Evolutionary conservation across 2,329 filamentous ascomycete species (phyloP), one percentile per base, ranked within the genome.

Genomic region (Apiospora hydei): DNA sequence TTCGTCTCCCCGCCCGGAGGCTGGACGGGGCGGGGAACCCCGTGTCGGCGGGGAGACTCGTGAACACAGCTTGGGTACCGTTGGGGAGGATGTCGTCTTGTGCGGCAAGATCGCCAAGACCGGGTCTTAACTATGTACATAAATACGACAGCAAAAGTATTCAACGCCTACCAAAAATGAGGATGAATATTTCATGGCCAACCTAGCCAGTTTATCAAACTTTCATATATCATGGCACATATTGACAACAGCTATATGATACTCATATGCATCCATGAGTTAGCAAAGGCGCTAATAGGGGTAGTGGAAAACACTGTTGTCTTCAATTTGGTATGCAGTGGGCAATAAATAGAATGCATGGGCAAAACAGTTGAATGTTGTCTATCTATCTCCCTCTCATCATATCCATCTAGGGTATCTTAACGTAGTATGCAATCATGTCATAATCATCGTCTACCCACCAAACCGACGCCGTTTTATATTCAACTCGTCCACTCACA

Each of bases 31-130:
- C 85, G 24, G 89, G 88, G 3, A 83, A 84, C 66, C 86, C 88
- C 5, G 82, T 88, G 67, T 86, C 92, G 8, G 91, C 90, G 0
- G 89, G 92, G 21, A 90, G 91, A 75, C 85, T 97, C 67, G 85
- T 83, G 66, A 85, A 91, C 71, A 90, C 94, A 14, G 87, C 84
- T 72, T 97, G 94, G 94, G 87, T 90, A 70, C 93, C 93, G 46
- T 87, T 97, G 73, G 95, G 3, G 91, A 94, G 72, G 95, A 98
- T 81, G 91, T 95, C 38, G 93, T 98, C 1, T 86, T 97, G 74
- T 96, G 93, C 79, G 94, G 94, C 34, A 88, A 85, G 72, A 84
- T 70, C 13, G 41, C 69, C 53, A 64, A 66, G 53, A 14, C 26
- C 26, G 10, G 26, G 3, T 7, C 26, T 57, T 57, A 16, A 18